Evolutionary conservation across 371 early-diverging fungal species (phyloP), one percentile per base, ranked within the genome.

Genomic region (Mucor irregularis): DNA sequence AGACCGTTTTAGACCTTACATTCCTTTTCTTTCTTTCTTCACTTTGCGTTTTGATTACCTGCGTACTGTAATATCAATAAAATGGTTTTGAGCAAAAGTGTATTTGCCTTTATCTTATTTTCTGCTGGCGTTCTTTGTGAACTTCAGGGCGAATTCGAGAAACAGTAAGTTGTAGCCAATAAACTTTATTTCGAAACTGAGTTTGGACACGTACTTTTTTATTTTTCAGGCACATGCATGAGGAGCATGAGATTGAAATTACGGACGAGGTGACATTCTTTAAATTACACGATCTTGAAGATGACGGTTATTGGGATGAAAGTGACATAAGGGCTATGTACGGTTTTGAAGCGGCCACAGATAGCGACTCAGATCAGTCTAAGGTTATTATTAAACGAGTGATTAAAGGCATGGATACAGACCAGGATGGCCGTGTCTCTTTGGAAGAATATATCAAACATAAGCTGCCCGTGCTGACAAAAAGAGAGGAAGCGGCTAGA

Each of bases 231-330:
- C 76, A 72, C 48, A 72, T 76, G 76, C 43, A 45, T 0, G 65
- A 70, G 16, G 49, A 49, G 0, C 68, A 82, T 52, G 43, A 71
- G 38, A 48, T 80, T 53, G 42, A 73, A 56, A 48, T 76, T 42
- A 48, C 66, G 39, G 64, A 73, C 56, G 63, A 75, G 62, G 55
- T 80, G 25, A 25, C 66, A 7, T 64, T 69, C 53, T 68, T 81
- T 61, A 68, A 69, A 53, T 37, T 78, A 52, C 70, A 71, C 48
- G 74, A 81, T 49, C 17, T 73, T 47, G 26, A 84, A 40, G 35
- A 74, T 33, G 62, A 80, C 56, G 66, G 69, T 1, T 62, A 49
- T 21, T 68, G 67, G 68, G 66, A 68, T 51, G 71, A 63, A 13
- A 13, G 33, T 5, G 76, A 76, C 14, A 51, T 76, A 0, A 40